phyloP scores from a whole-genome alignment of 805 yeast genomes.

The Starmera quercuum region DNA sequence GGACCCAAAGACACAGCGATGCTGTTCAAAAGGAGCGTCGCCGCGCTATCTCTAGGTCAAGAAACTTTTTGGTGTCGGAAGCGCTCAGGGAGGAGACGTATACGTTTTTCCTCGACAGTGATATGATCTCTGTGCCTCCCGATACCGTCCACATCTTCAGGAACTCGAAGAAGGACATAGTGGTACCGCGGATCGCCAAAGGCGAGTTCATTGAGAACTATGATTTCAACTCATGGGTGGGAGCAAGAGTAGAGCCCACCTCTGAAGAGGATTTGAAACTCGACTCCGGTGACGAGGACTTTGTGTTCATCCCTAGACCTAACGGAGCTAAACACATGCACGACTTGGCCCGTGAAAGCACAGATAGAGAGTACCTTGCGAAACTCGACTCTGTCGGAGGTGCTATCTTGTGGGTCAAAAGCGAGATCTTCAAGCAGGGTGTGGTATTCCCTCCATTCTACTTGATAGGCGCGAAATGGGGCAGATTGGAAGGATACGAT shows the following conservation, averaged over 20 bases:
- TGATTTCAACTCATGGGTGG: constrained; percentile 30
- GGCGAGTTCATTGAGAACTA: constrained; percentile 19
- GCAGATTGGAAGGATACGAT: constrained; percentile 39
- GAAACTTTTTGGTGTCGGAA: constrained; percentile 18
- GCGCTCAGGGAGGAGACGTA: constrained; percentile 20
- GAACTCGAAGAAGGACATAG: constrained; percentile 20
- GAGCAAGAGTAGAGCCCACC: constrained; percentile 21
- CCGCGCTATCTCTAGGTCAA: constrained; percentile 14
- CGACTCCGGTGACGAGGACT: constrained; percentile 12
- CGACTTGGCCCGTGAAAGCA: constrained; percentile 7
- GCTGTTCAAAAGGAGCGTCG: constrained; percentile 16
- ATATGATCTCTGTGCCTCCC: constrained; percentile 16
- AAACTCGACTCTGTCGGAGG: constrained; percentile 45
- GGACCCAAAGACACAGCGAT: constrained; percentile 12
- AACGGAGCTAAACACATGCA: constrained; percentile 16
- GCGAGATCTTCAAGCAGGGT: constrained; percentile 37
- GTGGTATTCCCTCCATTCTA: constrained; percentile 37
- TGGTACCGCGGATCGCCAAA: constrained; percentile 7
- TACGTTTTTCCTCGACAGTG: constrained; percentile 24
- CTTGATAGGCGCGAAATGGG: constrained; percentile 37
- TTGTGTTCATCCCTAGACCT: constrained; percentile 20
- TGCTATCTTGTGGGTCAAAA: constrained; percentile 37
- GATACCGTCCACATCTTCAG: constrained; percentile 19
- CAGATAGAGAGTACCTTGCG: constrained; percentile 10
- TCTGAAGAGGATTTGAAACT: constrained; percentile 11